These are phyloP conservation scores for Talaromyces pinophilus DNA, from an alignment of 2,329 filamentous ascomycete genomes.

Conservation along the genomic window DNA sequence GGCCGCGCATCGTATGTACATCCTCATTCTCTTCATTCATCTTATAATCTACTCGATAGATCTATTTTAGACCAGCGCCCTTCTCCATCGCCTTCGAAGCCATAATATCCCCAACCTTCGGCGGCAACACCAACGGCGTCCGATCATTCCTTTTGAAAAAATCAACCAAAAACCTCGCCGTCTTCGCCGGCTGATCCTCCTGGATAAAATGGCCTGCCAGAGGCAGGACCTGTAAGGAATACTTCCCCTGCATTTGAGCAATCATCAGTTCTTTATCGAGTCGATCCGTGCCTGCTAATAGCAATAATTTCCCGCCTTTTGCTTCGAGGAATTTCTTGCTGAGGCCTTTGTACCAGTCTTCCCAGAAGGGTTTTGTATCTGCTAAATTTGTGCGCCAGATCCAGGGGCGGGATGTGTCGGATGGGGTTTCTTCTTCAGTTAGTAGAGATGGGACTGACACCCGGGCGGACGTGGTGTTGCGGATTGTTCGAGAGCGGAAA, in stretches of 20 bases:
- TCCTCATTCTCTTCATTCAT: neutral
- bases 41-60: neutral
- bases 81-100: constrained; percentile 46
- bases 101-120: constrained; percentile 78
- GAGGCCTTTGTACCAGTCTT: constrained; percentile 86
- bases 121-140: constrained; percentile 78
- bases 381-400: constrained; percentile 83
- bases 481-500: constrained; percentile 79
- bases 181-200: constrained; percentile 90
- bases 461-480: constrained; percentile 78
- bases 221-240: constrained; percentile 90
- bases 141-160: constrained; percentile 92
- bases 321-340: constrained; percentile 84
- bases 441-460: constrained; percentile 84
- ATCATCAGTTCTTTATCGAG: constrained; percentile 91
- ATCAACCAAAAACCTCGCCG: constrained; percentile 79
- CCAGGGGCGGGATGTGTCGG: constrained; percentile 59
- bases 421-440: constrained; percentile 44
- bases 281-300: constrained; percentile 86
- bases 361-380: constrained; percentile 87
- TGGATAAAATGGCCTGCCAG: constrained; percentile 97
- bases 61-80: constrained; percentile 22
- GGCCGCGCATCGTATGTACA: neutral
- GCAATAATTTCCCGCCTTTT: constrained; percentile 77
- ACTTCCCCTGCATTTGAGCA: constrained; percentile 98